Evolutionary conservation across 441 rosid species (phyloP), one percentile per base, ranked within the genome.

Genomic region (Jatropha podagrica): DNA sequence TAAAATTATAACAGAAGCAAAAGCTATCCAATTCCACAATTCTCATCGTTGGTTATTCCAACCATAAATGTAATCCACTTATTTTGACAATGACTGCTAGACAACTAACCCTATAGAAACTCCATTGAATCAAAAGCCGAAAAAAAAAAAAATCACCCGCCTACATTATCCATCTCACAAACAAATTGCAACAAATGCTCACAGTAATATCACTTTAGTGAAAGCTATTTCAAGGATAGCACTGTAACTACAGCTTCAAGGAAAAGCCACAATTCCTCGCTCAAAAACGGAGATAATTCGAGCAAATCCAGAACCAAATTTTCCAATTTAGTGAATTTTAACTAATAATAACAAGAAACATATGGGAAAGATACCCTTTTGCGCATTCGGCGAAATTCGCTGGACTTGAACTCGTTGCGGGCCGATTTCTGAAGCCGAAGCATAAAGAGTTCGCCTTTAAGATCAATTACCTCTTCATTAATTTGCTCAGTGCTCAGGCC

Each of bases 391-490:
- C 91, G 83, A 71, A 93, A 95, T 27, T 95, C 99, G 82, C 98
- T 91, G 63, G 99, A 88, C 79, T 89, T 90, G 88, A 90, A 91
- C 91, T 95, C 98, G 20, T 95, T 88, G 64, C 96, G 89, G 5
- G 87, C 88, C 3, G 98, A 93, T 80, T 81, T 91, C 89, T 88
- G 91, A 54, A 90, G 89, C 64, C 98, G 86, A 66, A 95, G 99
- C 92, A 95, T 90, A 76, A 95, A 87, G 68, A 93, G 93, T 82
- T 95, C 99, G 20, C 97, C 98, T 76, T 95, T 95, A 72, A 95
- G 85, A 46, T 95, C 97, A 37, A 93, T 79, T 6, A 95, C 95
- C 81, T 95, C 92, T 68, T 95, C 95, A 74, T 91, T 89, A 73
- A 95, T 90, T 74, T 93, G 85, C 55, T 91, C 94, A 18, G 92